These are phyloP conservation scores for Ophiostoma sp. DNA, from an alignment of 2,329 filamentous ascomycete genomes.

Conservation along the genomic window DNA sequence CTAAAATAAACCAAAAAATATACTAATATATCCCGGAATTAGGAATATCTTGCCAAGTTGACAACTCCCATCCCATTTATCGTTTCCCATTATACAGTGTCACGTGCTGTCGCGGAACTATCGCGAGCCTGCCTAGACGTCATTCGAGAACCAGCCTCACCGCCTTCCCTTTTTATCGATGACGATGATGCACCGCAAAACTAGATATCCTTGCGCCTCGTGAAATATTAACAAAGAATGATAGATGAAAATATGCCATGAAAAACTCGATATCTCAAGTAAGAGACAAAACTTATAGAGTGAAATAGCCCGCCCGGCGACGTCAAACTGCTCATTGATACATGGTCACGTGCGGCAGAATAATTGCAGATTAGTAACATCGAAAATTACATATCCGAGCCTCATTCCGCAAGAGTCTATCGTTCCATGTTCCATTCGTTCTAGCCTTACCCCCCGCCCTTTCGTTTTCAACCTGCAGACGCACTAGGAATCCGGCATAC, in stretches of 20 bases:
- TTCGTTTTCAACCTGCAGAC: neutral
- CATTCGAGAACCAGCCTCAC: neutral
- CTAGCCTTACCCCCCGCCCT: neutral
- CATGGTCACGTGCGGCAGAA: neutral
- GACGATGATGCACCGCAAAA: neutral
- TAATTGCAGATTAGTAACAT: neutral
- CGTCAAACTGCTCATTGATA: neutral
- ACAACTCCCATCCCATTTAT: neutral
- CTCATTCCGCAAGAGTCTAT: neutral
- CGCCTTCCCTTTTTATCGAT: neutral
- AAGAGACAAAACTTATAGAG: neutral
- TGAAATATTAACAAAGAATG: neutral
- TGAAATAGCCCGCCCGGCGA: neutral
- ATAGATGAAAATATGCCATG: neutral
- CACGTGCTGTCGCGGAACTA: conserved; percentile 24
- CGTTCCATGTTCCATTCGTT: neutral
- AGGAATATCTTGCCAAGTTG: neutral
- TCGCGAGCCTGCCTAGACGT: conserved; percentile 19
- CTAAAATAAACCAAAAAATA: too few relatives aligned
- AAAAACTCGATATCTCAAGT: too few relatives aligned
- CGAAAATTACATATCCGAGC: neutral
- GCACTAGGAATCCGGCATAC: neutral
- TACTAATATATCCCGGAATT: too few relatives aligned
- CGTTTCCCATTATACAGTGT: conserved; percentile 10
- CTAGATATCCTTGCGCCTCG: neutral